phyloP scores from a whole-genome alignment of 257 asterid genomes.

The Solanum gracilifrons region DNA sequence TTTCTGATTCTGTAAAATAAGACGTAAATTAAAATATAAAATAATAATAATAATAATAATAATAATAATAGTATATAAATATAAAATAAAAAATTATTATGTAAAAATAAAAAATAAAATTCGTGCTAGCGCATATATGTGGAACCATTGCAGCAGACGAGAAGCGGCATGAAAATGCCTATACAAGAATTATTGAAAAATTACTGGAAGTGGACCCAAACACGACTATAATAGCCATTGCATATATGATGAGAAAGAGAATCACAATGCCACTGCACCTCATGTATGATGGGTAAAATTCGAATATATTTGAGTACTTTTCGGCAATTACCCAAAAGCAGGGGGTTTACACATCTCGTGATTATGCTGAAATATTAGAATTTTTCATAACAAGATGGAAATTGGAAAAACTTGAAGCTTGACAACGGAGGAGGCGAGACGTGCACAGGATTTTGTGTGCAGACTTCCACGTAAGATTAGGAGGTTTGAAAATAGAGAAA shows the following conservation, averaged over 20 bases:
- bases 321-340: constrained; percentile 1
- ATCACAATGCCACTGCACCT: constrained; percentile 7
- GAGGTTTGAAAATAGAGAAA: constrained; percentile 1
- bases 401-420: constrained; percentile 14
- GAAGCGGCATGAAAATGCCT: constrained; percentile 28
- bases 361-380: constrained; percentile 19
- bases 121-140: constrained; percentile 17
- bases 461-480: constrained; percentile 5
- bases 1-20: no score
- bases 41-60: no score
- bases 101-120: no score
- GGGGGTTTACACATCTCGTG: constrained; percentile 9
- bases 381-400: constrained; percentile 21
- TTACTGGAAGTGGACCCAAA: constrained; percentile 21
- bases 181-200: constrained; percentile 10
- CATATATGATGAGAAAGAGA: no score
- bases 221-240: neutral
- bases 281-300: constrained; percentile 22
- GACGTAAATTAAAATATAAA: no score
- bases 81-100: no score
- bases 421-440: constrained; percentile 2
- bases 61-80: no score
- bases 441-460: constrained; percentile 31
- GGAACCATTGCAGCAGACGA: constrained; percentile 31
- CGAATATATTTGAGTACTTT: constrained; percentile 13